phyloP scores from a whole-genome alignment of 257 asterid species.

The Ehretia macrophylla region DNA sequence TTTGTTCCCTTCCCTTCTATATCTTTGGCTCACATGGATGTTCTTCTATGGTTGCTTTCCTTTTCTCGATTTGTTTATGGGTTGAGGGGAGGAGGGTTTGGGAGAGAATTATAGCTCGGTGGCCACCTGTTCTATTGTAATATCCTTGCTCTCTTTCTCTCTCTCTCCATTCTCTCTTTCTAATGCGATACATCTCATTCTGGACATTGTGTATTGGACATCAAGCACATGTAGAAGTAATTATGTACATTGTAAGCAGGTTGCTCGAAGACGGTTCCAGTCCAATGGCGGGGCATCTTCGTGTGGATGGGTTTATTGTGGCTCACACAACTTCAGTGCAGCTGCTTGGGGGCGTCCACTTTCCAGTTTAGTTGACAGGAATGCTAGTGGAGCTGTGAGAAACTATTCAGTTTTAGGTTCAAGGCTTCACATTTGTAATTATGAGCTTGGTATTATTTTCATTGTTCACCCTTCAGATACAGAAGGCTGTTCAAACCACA shows the following conservation, averaged over 20 bases:
- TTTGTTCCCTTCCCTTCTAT: too few relatives aligned
- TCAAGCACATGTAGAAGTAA: background rate
- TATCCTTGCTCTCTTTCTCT: too few relatives aligned
- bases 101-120: too few relatives aligned
- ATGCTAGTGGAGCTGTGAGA: constrained; percentile 17
- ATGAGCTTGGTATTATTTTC: constrained; percentile 76
- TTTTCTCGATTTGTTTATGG: too few relatives aligned
- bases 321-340: constrained; percentile 91
- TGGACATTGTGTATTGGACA: background rate
- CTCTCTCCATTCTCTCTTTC: too few relatives aligned
- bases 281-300: constrained; percentile 44
- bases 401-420: constrained; percentile 55
- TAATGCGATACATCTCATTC: too few relatives aligned
- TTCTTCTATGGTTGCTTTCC: too few relatives aligned
- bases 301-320: constrained; percentile 83
- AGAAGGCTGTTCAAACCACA: constrained; percentile 6
- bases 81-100: too few relatives aligned
- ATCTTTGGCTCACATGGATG: too few relatives aligned
- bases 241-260: constrained; percentile 46
- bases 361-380: constrained; percentile 26
- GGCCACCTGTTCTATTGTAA: too few relatives aligned
- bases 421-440: constrained; percentile 68
- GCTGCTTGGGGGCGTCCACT: constrained; percentile 95
- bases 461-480: constrained; percentile 53
- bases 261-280: constrained; percentile 66